These are phyloP conservation scores for Phytophthora parvispora DNA, from an alignment of 352 stramenopile species.

Conservation along the genomic window DNA sequence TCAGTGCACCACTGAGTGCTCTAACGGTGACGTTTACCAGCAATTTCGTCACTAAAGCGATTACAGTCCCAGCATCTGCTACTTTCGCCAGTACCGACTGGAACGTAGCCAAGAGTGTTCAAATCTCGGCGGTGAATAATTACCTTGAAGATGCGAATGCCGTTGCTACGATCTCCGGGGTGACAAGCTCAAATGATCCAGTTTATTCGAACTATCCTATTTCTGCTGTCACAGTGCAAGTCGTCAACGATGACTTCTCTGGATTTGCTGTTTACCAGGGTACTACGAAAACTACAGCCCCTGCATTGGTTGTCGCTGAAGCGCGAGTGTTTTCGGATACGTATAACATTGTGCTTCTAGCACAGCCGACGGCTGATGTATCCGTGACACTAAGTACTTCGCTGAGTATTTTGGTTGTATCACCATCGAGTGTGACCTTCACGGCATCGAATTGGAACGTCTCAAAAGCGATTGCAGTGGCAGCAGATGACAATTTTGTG, in stretches of 20 bases:
- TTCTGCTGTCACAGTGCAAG: slow-evolving; percentile 39
- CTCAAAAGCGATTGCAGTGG: slow-evolving; percentile 45
- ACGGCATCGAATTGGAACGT: slow-evolving; percentile 62
- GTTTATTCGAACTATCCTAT: slow-evolving; percentile 42
- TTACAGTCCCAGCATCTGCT: slow-evolving; percentile 25
- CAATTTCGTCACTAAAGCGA: slow-evolving; percentile 36
- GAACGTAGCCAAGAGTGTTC: slow-evolving; percentile 38
- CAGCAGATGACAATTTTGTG: slow-evolving; percentile 59
- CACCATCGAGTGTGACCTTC: slow-evolving; percentile 46
- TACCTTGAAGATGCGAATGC: slow-evolving; percentile 59
- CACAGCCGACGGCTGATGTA: slow-evolving; percentile 56
- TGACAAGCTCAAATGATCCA: slow-evolving; percentile 42
- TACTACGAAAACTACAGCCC: slow-evolving; percentile 37
- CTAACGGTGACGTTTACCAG: slow-evolving; percentile 53
- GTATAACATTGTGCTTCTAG: slow-evolving; percentile 60
- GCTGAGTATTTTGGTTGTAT: slow-evolving; percentile 49
- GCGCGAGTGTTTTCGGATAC: slow-evolving; percentile 49
- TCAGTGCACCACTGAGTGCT: slow-evolving; percentile 46
- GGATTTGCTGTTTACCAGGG: slow-evolving; percentile 56
- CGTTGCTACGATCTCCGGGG: slow-evolving; percentile 24
- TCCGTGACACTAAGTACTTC: slow-evolving; percentile 40
- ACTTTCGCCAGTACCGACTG: slow-evolving; percentile 49
- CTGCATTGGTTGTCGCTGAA: slow-evolving; percentile 59
- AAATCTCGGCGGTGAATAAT: slow-evolving; percentile 57
- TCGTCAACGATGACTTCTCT: slow-evolving; percentile 66